Base-by-base conservation (phyloP, 768 basidiomycete species). In the Trametes cingulata region DNA sequence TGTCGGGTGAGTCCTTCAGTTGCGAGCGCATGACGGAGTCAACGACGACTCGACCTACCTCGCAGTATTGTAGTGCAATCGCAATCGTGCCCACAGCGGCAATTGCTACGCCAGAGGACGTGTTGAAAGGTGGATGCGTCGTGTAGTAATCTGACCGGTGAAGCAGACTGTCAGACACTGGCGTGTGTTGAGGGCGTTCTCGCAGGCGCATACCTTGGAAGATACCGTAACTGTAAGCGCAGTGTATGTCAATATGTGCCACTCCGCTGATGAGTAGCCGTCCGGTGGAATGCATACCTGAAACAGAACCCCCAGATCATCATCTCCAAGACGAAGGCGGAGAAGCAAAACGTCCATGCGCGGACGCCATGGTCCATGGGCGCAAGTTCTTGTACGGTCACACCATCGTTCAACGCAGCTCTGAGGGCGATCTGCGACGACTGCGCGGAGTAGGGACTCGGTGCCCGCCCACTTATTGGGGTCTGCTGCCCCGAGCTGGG, bases 221-320 rank as follows among this genome's bases (percentile, higher is more conserved):
- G 36, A 68, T 68, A 51, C 67, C 67, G 25, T 64, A 68, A 58
- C 67, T 68, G 49, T 19, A 49, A 3, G 10, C 5, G 4, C 6
- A 33, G 29, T 33, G 29, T 33, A 24, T 6, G 8, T 5, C 13
- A 12, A 8, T 37, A 33, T 12, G 22, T 7, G 37, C 7, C 14
- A 13, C 27, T 10, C 6, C 6, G 39, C n/a, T 6, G 35, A 24
- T 24, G 6, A 2, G 39, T 13, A 36, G 14, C n/a, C 19, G 1
- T 9, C 12, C 14, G n/a, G 15, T n/a, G 24, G 6, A 33, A 49
- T 3, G 29, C 52, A 19, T 22, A 71, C 67, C 66, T 66, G 46
- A 65, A 71, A 42, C 53, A 61, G 17, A 67, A 67, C 0, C 65
- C 68, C 68, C 67, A 71, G 9, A 68, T 59, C 52, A 66, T 42